Conservation (phyloP, 2,329 filamentous ascomycete genomes). For the Myriosclerotinia duriaeana region DNA sequence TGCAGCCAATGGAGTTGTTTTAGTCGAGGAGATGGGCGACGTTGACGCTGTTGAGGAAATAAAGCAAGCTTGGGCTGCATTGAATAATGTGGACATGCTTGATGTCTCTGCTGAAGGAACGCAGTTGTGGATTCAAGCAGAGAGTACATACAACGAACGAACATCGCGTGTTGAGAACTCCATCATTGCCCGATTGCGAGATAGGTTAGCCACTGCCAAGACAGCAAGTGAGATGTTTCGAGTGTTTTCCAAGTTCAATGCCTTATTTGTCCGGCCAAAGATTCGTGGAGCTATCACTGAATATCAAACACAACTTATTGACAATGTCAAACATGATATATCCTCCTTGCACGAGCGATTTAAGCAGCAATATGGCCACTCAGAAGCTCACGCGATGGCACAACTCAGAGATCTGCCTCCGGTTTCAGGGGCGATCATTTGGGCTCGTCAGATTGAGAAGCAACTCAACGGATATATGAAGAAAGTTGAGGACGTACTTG, state of each 20-base stretch:
- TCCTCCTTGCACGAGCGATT: conserved; percentile 91
- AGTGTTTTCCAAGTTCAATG: conserved; percentile 99
- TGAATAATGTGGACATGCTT: conserved; percentile 92
- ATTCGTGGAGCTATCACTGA: conserved; percentile 97
- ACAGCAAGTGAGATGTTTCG: conserved; percentile 99
- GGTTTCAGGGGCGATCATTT: conserved; percentile 95
- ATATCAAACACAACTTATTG: conserved; percentile 96
- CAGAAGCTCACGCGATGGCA: conserved; percentile 96
- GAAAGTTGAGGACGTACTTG: conserved; percentile 97
- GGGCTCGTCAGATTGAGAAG: conserved; percentile 94
- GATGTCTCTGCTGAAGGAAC: conserved; percentile 91
- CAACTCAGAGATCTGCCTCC: conserved; percentile 93
- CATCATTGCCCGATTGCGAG: conserved; percentile 90
- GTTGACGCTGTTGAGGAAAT: conserved; percentile 97
- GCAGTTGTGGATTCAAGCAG: conserved; percentile 86
- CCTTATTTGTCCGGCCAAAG: conserved; percentile 96
- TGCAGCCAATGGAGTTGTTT: conserved; percentile 60
- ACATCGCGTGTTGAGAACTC: conserved; percentile 98
- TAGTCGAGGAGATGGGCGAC: conserved; percentile 93
- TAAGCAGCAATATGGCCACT: conserved; percentile 98
- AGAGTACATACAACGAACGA: conserved; percentile 95
- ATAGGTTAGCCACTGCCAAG: conserved; percentile 91
- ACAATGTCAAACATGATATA: conserved; percentile 97
- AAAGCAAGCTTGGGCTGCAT: conserved; percentile 85
- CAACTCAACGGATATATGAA: conserved; percentile 97